phyloP scores from a whole-genome alignment of 805 yeast genomes.

The Torulaspora microellipsoides region DNA sequence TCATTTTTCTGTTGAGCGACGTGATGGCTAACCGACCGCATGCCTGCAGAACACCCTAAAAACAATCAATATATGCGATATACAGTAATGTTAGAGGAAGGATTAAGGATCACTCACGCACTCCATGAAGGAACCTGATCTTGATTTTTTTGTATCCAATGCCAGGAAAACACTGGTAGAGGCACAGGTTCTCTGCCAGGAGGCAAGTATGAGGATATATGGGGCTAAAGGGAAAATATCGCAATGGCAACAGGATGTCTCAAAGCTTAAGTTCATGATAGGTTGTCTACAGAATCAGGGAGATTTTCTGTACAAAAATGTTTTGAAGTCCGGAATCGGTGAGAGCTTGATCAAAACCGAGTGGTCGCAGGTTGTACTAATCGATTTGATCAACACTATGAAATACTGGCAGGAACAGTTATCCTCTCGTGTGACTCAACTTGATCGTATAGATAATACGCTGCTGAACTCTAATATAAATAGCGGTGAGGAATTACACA shows the following conservation, averaged over 20 bases:
- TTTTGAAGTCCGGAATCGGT: conserved; percentile 31
- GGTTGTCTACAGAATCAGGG: conserved; percentile 47
- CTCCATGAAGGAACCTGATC: conserved; percentile 8
- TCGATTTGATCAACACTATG: conserved; percentile 23
- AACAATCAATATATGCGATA: no score
- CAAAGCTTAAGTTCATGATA: conserved; percentile 42
- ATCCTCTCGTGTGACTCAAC: conserved; percentile 28
- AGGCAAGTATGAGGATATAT: conserved; percentile 42
- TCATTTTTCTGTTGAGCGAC: neutral
- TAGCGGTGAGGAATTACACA: conserved; percentile 19
- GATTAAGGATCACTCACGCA: neutral
- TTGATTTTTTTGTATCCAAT: conserved; percentile 39
- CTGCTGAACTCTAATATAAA: conserved; percentile 12
- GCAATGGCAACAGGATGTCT: conserved; percentile 39
- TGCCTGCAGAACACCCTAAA: no score
- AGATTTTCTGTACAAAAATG: conserved; percentile 36
- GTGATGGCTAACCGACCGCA: no score
- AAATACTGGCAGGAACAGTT: conserved; percentile 34
- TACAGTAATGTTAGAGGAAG: neutral
- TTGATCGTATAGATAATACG: conserved; percentile 39
- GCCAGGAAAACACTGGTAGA: conserved; percentile 45
- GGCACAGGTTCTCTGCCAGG: conserved; percentile 50
- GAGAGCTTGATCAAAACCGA: conserved; percentile 24
- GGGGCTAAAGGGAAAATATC: conserved; percentile 37
- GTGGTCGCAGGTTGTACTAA: conserved; percentile 21